Base-by-base conservation (phyloP, 2,329 filamentous ascomycete species). In the Fonsecaea erecta region DNA sequence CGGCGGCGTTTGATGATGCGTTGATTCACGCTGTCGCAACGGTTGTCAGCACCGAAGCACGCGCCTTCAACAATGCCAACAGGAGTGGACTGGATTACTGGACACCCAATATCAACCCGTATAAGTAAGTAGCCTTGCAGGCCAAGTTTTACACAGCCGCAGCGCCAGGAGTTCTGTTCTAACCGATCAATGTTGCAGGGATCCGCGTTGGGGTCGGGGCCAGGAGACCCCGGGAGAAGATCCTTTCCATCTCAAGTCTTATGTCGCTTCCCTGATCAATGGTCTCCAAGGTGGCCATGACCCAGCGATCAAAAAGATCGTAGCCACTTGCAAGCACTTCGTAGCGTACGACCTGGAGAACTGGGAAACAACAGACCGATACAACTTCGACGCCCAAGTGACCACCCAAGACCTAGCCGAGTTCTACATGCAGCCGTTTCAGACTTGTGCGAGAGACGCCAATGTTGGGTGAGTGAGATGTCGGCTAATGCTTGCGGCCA, bases 71-170 rank as follows among this genome's bases (percentile, higher is more conserved):
- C 71, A 90, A 90, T 70, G 81, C 74, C 7, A 85, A 84, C 2
- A 77, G 81, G 12, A 83, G 82, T 1, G 84, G 84, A 0, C 73
- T 86, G 14, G 82, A 88, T 72, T 87, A 81, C 72, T 89, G 86
- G 84, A 87, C 88, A 0, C 88, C 88, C 0, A 89, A 90, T 71
- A 87, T 90, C 74, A 90, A 89, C 70, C 82, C 85, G 0, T 90
- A 85, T 77, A 68, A 68, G 65, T 68, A 43, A 68, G 65, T 62
- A 16, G 3, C 21, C n/a, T 26, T 37, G 30, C 32, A 5, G 14
- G 21, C n/a, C 24, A n/a, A 53, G 24, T 26, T n/a, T 28, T 12
- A 55, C 16, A 21, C 26, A 18, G 2, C 14, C 54, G 1, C 6
- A 35, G 30, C 40, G 16, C 5, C 54, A 12, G 2, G 30, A 24